A percentile compares a stretch with the other conserved stretches of the same genome.
Conservation (phyloP, 1,139 yeast species). For the Suhomyces wounanorum region DNA sequence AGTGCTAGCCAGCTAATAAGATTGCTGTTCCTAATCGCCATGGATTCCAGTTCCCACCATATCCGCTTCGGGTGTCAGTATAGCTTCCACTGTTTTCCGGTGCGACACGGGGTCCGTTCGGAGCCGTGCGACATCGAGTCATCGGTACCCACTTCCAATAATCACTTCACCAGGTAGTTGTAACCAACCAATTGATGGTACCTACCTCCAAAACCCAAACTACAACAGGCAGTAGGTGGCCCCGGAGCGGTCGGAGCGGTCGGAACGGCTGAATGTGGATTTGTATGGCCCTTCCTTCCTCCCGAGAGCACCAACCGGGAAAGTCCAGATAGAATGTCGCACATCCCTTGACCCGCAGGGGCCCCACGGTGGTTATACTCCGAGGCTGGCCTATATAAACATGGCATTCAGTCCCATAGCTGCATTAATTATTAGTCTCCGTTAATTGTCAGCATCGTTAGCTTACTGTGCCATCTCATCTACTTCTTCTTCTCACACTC, state of each 20-base stretch:
- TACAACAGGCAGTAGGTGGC: not conserved
- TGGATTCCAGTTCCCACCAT: not conserved
- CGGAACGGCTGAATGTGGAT: not conserved
- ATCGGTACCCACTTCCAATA: slow-evolving; percentile 1
- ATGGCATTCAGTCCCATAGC: not conserved
- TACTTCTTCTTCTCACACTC: not conserved
- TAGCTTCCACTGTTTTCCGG: not conserved
- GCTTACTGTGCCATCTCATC: not conserved
- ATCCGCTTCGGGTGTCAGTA: not conserved
- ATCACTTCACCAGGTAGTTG: not conserved
- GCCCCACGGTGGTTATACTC: slow-evolving; percentile 12
- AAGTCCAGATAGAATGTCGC: slow-evolving; percentile 1
- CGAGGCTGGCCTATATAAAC: slow-evolving; percentile 3
- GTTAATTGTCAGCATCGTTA: not conserved
- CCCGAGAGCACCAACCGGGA: not conserved
- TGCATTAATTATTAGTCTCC: not conserved
- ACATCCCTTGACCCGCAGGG: slow-evolving; percentile 14
- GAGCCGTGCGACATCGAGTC: slow-evolving; percentile 10
- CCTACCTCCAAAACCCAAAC: not conserved
- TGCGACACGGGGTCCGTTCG: slow-evolving; percentile 2
- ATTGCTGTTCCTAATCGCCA: too few species aligned
- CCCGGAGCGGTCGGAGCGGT: too few species aligned
- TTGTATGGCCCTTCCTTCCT: slow-evolving; percentile 1
- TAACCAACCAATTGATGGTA: not conserved
- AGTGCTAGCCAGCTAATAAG: too few species aligned